Conservation (phyloP, 345 rosid genomes). For the Salix suchowensis region DNA sequence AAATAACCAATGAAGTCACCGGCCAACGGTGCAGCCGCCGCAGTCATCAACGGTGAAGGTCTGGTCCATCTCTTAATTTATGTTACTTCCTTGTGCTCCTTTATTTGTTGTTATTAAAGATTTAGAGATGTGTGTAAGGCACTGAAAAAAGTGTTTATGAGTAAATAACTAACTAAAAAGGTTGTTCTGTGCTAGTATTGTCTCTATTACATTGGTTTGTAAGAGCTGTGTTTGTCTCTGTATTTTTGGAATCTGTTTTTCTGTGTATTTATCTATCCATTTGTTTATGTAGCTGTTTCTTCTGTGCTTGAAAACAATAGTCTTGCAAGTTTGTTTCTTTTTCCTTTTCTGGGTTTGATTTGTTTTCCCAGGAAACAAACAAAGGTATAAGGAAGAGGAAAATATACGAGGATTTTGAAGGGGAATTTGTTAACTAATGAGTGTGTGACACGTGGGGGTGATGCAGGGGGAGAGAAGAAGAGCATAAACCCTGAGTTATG, state of each 20-base stretch:
- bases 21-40: constrained; percentile 24
- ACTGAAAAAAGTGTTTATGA: neutral
- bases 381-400: neutral
- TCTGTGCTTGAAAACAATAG: neutral
- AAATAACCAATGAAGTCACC: constrained; percentile 37
- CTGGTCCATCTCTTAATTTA: constrained; percentile 6
- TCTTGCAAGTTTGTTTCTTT: neutral
- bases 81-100: neutral
- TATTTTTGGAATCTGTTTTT: neutral
- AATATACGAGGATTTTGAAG: neutral
- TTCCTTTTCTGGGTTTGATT: constrained; percentile 3
- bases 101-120: neutral
- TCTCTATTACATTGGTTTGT: neutral
- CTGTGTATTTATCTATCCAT: neutral
- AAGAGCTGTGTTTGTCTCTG: neutral
- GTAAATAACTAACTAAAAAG: neutral
- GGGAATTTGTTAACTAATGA: constrained; percentile 2
- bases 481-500: constrained; percentile 62
- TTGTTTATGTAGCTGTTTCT: neutral
- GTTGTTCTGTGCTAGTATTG: neutral
- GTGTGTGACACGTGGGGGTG: constrained; percentile 26
- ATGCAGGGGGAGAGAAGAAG: constrained; percentile 47
- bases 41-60: constrained; percentile 38
- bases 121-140: neutral
- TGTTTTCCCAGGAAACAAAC: constrained; percentile 13